A percentile compares a stretch with the other conserved stretches of the same genome.
These are phyloP conservation scores for Eimeria sp. DNA, from an alignment of 169 alveolate genomes.

Conservation along the genomic window DNA sequence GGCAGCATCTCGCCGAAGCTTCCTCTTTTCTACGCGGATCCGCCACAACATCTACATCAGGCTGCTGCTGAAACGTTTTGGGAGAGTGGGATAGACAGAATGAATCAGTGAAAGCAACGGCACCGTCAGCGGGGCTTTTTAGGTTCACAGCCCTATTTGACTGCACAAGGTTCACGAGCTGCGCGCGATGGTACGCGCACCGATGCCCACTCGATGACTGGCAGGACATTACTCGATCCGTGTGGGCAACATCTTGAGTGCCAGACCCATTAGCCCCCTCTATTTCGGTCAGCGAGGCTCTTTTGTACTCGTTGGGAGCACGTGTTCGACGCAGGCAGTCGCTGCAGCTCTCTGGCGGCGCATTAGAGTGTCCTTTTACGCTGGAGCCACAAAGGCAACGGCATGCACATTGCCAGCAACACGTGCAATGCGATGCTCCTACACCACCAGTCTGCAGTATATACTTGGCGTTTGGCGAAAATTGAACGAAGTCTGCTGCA, in stretches of 20 bases:
- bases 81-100: conserved; percentile 31
- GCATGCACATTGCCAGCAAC: conserved; percentile 73
- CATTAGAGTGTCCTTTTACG: neutral
- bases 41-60: neutral
- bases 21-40: neutral
- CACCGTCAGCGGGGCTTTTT: conserved; percentile 78
- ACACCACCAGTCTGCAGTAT: conserved; percentile 70
- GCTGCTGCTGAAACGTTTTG: neutral
- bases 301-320: neutral
- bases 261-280: neutral
- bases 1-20: neutral
- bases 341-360: neutral
- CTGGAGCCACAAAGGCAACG: conserved; percentile 59
- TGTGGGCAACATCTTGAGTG: neutral
- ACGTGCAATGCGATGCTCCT: conserved; percentile 14
- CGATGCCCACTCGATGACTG: neutral
- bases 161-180: conserved; percentile 72
- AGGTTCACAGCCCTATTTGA: conserved; percentile 55
- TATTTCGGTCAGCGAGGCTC: neutral
- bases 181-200: conserved; percentile 74
- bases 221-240: neutral
- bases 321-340: neutral
- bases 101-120: conserved; percentile 70
- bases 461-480: conserved; percentile 75
- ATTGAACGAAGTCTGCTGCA: conserved; percentile 58